Conservation (phyloP, 257 asterid genomes). For the Fraxinus americana region DNA sequence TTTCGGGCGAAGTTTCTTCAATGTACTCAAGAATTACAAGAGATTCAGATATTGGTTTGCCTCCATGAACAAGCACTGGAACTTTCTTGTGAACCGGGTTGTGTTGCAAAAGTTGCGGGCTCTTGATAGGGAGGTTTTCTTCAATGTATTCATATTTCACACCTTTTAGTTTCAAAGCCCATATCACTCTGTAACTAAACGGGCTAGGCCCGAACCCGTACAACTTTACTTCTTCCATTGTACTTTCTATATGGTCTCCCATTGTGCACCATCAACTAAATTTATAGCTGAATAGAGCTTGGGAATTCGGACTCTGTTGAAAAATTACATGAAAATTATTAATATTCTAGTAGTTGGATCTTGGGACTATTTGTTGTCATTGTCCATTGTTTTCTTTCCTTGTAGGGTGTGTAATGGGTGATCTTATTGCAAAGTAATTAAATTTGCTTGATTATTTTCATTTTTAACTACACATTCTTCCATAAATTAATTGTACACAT, state of each 20-base stretch:
- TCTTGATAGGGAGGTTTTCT: slow-evolving; percentile 25
- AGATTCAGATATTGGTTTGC: slow-evolving; percentile 22
- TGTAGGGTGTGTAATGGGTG: too few relatives aligned
- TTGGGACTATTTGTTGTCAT: too few relatives aligned
- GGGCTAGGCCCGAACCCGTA: slow-evolving; percentile 19
- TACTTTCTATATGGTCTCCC: background rate
- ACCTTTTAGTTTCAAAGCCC: slow-evolving; percentile 24
- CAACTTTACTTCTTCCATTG: slow-evolving; percentile 12
- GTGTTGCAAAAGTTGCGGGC: slow-evolving; percentile 13
- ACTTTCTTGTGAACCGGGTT: slow-evolving; percentile 26
- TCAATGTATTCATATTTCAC: slow-evolving; percentile 16
- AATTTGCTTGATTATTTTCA: too few relatives aligned
- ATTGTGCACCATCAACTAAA: too few relatives aligned
- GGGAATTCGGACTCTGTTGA: background rate
- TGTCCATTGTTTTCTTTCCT: too few relatives aligned
- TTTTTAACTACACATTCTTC: too few relatives aligned
- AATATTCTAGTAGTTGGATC: too few relatives aligned
- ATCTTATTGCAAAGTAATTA: too few relatives aligned
- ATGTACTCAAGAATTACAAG: slow-evolving; percentile 24
- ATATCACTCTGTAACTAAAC: slow-evolving; percentile 15
- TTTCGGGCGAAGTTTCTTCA: slow-evolving; percentile 30
- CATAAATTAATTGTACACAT: too few relatives aligned
- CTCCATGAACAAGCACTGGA: slow-evolving; percentile 28
- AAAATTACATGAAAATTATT: too few relatives aligned
- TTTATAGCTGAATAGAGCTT: background rate